Conservation (phyloP, 257 asterid species). For the Mitragyna speciosa region DNA sequence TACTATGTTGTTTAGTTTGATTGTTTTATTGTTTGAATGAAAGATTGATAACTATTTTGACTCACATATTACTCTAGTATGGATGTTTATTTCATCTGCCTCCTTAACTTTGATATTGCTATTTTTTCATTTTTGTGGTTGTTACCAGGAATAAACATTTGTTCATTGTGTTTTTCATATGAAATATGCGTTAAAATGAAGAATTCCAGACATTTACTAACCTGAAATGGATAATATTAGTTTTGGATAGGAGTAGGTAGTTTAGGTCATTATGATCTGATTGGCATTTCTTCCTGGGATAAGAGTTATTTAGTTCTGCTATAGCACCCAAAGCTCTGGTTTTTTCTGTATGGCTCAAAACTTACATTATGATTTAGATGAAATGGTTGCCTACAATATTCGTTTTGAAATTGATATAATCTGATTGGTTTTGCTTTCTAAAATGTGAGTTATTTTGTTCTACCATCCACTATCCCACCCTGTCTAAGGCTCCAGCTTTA, state of each 20-base stretch:
- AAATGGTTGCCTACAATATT: not conserved
- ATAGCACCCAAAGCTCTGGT: not conserved
- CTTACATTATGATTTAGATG: not conserved
- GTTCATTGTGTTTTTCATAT: not conserved
- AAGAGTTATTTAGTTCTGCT: not conserved
- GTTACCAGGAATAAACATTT: not conserved
- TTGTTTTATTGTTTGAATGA: conserved; percentile 6
- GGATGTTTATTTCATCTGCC: not conserved
- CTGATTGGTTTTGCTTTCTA: not conserved
- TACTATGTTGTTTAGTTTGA: not conserved
- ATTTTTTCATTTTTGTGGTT: not conserved
- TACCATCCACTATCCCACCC: too few relatives aligned
- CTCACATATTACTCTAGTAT: not conserved
- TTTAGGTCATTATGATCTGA: not conserved
- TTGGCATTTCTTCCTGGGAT: not conserved
- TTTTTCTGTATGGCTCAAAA: not conserved
- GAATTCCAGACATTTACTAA: not conserved
- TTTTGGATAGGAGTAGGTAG: not conserved
- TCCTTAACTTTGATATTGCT: not conserved
- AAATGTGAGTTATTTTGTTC: not conserved
- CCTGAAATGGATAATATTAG: not conserved
- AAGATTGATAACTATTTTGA: not conserved
- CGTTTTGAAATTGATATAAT: too few relatives aligned
- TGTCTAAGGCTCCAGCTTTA: not conserved
- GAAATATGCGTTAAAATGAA: not conserved